phyloP scores from a whole-genome alignment of 1,139 yeast species.

The Suhomyces anneliseae region DNA sequence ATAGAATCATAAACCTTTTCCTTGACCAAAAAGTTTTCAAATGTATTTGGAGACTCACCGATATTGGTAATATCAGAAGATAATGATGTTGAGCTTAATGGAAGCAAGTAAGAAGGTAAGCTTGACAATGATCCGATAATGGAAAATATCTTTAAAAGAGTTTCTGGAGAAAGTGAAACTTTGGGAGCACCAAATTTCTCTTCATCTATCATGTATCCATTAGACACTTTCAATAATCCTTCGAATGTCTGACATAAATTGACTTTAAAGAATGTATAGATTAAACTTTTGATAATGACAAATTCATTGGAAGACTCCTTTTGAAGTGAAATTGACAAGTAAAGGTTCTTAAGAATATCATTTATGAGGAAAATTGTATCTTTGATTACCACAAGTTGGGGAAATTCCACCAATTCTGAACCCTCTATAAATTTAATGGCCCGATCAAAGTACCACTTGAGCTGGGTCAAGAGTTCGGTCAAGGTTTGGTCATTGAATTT shows the following conservation, averaged over 20 bases:
- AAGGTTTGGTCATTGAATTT: slow-evolving; percentile 17
- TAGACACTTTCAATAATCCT: slow-evolving; percentile 25
- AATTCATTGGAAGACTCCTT: slow-evolving; percentile 18
- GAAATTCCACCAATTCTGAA: slow-evolving; percentile 17
- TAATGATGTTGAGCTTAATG: slow-evolving; percentile 19
- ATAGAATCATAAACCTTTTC: slow-evolving; percentile 15
- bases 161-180: slow-evolving; percentile 31
- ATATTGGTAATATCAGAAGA: slow-evolving; percentile 32
- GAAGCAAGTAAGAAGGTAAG: slow-evolving; percentile 23
- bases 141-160: slow-evolving; percentile 26
- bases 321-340: slow-evolving; percentile 15
- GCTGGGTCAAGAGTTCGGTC: slow-evolving; percentile 16
- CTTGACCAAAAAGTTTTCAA: slow-evolving; percentile 18
- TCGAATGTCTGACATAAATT: slow-evolving; percentile 27
- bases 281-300: slow-evolving; percentile 20
- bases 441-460: slow-evolving; percentile 23
- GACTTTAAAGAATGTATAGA: slow-evolving; percentile 23
- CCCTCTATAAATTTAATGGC: slow-evolving; percentile 18
- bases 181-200: slow-evolving; percentile 16
- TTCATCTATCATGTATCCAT: slow-evolving; percentile 13
- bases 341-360: slow-evolving; percentile 25
- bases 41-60: slow-evolving; percentile 24
- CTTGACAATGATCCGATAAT: slow-evolving; percentile 28
- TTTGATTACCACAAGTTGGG: slow-evolving; percentile 25
- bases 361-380: slow-evolving; percentile 29